A percentile compares a stretch with the other conserved stretches of the same genome.
phyloP scores from a whole-genome alignment of 805 yeast genomes.

The Candida argentea region DNA sequence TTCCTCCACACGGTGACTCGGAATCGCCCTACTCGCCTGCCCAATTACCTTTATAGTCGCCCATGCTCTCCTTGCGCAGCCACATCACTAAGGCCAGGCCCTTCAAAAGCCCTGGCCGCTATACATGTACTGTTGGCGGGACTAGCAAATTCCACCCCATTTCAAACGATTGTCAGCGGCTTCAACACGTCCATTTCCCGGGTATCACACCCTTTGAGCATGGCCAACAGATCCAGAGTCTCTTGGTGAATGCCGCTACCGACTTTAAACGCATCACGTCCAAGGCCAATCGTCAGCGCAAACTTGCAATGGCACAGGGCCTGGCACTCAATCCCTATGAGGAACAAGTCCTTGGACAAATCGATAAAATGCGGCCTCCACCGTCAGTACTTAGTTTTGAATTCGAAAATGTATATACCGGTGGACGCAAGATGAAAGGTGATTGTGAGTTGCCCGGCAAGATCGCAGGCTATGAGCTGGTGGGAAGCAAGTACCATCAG shows the following conservation, averaged over 20 bases:
- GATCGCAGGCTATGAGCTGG: constrained; percentile 14
- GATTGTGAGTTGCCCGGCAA: constrained; percentile 27
- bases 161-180: constrained; percentile 21
- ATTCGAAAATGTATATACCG: constrained; percentile 79
- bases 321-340: constrained; percentile 38
- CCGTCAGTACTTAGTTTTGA: constrained; percentile 77
- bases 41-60: too few species aligned
- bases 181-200: constrained; percentile 33
- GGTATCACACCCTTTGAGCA: constrained; percentile 29
- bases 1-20: too few species aligned
- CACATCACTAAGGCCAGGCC: too few species aligned
- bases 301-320: constrained; percentile 29
- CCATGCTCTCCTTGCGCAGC: too few species aligned
- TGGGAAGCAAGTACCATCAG: constrained; percentile 60
- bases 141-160: constrained; percentile 21
- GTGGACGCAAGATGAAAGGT: constrained; percentile 74
- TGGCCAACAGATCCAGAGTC: constrained; percentile 49
- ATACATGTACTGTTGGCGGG: too few species aligned
- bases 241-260: constrained; percentile 45
- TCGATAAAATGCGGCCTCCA: constrained; percentile 39
- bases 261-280: constrained; percentile 45
- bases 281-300: constrained; percentile 34
- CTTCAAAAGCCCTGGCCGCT: too few species aligned
- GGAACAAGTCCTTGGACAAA: constrained; percentile 31
- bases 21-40: too few species aligned